Conservation (phyloP, 257 asterid species). For the Solanum tacnaense region DNA sequence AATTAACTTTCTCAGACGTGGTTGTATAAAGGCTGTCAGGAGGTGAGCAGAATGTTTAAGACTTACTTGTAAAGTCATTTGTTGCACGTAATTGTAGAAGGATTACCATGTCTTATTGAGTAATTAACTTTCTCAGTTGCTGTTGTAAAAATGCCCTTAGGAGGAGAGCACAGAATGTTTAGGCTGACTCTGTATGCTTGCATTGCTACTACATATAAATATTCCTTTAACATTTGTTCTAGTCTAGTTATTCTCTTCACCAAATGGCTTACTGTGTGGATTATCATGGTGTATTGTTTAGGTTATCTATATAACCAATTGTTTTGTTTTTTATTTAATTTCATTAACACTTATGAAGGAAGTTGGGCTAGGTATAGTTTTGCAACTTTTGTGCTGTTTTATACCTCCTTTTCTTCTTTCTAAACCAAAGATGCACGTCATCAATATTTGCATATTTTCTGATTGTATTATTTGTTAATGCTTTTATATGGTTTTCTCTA, state of each 20-base stretch:
- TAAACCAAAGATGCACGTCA: background rate
- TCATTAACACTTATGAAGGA: background rate
- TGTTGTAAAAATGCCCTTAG: background rate
- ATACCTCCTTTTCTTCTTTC: background rate
- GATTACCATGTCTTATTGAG: background rate
- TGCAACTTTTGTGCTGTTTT: background rate
- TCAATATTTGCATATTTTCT: background rate
- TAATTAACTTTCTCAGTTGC: background rate
- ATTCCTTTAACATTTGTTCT: background rate
- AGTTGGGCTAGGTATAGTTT: background rate
- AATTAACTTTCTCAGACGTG: background rate
- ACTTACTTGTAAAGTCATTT: background rate
- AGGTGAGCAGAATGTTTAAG: background rate
- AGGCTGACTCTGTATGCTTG: background rate
- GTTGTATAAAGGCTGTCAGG: background rate
- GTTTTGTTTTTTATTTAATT: background rate
- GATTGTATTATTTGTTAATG: background rate
- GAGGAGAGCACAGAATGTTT: background rate
- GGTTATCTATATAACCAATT: background rate
- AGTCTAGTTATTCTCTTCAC: background rate
- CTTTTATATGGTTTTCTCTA: slow-evolving; percentile 4
- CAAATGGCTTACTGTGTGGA: background rate
- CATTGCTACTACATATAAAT: background rate
- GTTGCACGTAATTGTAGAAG: background rate
- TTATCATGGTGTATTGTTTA: background rate